Base-by-base conservation (phyloP, 2,329 filamentous ascomycete genomes). In the Penicillium sp. region DNA sequence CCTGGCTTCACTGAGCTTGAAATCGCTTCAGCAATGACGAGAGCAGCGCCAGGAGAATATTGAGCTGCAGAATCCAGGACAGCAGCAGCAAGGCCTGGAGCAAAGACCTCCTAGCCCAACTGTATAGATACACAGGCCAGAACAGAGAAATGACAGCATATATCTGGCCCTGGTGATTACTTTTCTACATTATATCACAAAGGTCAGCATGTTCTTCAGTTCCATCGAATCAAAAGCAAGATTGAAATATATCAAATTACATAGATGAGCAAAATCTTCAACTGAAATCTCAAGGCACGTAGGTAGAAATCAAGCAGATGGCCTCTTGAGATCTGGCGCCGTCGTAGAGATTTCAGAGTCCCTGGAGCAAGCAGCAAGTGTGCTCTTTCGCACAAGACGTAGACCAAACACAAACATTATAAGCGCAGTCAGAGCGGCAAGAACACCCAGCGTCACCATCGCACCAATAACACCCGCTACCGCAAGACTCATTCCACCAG, bases 381-480 rank as follows among this genome's bases (percentile, higher is more conserved):
- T 29, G 25, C 33, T 47, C 25, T 51, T 51, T n/a, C 40, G 49
- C n/a, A 47, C 49, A 7, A 51, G 18, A 4, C 49, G 44, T 10
- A 51, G 49, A 18, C 41, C 37, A 15, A 44, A 47, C 1, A 42
- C 23, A 9, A 51, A 2, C 24, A 51, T 40, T 3, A 47, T 40
- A 20, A 47, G 42, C 7, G 32, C 48, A 6, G 35, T 43, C 8
- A 49, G 20, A 7, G 25, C 54, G 0, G 37, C 35, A 15, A 52
- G 29, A 23, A 52, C 45, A 31, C 49, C 81, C 37, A 86, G 62
- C 1, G 82, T 84, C 13, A 85, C 81, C 73, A 85, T 77, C 0
- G 82, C 82, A 24, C 82, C 82, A 62, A 92, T 89, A 5, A 90
- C 87, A 32, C 88, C 88, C 1, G 87, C 88, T 15, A 89, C 81